A percentile compares a stretch with the other conserved stretches of the same genome.
These are phyloP conservation scores for Cinnamomum chago DNA, from an alignment of 164 flowering plant genomes.

Conservation along the genomic window DNA sequence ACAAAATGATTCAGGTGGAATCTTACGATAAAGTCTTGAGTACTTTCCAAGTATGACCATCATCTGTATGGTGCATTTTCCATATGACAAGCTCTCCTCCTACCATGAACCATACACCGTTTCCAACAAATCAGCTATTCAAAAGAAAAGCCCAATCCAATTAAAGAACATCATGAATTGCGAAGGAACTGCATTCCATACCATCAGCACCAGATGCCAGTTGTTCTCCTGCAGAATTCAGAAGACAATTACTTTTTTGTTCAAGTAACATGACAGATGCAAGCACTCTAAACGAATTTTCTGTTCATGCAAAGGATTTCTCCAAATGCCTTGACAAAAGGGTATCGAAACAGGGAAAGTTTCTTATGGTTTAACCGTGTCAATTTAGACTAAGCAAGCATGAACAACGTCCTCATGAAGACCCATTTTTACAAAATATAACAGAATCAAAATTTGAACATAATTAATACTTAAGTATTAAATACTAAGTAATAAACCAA, in stretches of 20 bases:
- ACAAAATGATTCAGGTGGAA: slow-evolving; percentile 1
- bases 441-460: no score
- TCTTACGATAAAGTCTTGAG: slow-evolving; percentile 77
- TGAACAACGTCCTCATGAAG: not conserved
- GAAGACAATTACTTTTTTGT: not conserved
- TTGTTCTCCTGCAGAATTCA: slow-evolving; percentile 63
- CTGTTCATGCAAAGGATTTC: not conserved
- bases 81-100: slow-evolving; percentile 93
- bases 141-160: not conserved
- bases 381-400: not conserved
- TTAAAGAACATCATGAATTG: slow-evolving; percentile 1
- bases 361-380: not conserved
- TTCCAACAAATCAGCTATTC: not conserved
- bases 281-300: not conserved
- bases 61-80: slow-evolving; percentile 65
- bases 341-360: not conserved
- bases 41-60: slow-evolving; percentile 83
- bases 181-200: slow-evolving; percentile 28
- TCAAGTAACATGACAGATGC: not conserved
- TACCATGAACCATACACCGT: slow-evolving; percentile 15
- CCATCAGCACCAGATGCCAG: slow-evolving; percentile 99
- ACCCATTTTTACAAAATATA: not conserved
- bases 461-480: no score
- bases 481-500: no score
- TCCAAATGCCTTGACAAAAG: not conserved